Evolutionary conservation across 257 asterid species (phyloP).

Genomic region (Solanum chilense): DNA sequence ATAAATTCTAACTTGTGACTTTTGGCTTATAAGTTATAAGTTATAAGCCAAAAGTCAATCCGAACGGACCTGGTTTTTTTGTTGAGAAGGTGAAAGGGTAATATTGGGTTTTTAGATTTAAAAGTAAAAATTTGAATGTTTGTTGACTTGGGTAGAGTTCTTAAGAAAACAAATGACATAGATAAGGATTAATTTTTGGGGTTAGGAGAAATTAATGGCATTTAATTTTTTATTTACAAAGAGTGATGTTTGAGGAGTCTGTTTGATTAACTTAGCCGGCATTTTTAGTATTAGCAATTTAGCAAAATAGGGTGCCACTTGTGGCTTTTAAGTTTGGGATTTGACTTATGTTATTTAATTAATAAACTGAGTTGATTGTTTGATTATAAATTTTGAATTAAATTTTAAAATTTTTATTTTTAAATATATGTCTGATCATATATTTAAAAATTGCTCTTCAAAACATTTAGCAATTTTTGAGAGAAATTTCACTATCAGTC

Average conservation of each 20-base stretch:
- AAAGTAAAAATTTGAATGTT: background rate
- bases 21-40: too few species aligned
- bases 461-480: too few species aligned
- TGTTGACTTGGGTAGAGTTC: constrained; percentile 10
- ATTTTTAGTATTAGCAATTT: background rate
- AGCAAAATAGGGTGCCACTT: background rate
- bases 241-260: constrained; percentile 37
- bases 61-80: background rate
- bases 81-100: background rate
- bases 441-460: too few species aligned
- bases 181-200: background rate
- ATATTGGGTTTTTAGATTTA: background rate
- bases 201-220: background rate
- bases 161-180: background rate
- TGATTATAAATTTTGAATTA: too few species aligned
- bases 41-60: too few species aligned
- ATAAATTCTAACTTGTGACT: too few species aligned
- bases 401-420: too few species aligned
- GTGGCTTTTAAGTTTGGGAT: background rate
- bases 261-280: constrained; percentile 25
- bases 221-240: background rate
- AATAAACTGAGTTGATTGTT: too few species aligned
- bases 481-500: too few species aligned
- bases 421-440: too few species aligned
- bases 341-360: background rate